Evolutionary conservation across 768 basidiomycete species (phyloP), one percentile per base, ranked within the genome.

Genomic region (Rhodotorula sphaerocarpa): DNA sequence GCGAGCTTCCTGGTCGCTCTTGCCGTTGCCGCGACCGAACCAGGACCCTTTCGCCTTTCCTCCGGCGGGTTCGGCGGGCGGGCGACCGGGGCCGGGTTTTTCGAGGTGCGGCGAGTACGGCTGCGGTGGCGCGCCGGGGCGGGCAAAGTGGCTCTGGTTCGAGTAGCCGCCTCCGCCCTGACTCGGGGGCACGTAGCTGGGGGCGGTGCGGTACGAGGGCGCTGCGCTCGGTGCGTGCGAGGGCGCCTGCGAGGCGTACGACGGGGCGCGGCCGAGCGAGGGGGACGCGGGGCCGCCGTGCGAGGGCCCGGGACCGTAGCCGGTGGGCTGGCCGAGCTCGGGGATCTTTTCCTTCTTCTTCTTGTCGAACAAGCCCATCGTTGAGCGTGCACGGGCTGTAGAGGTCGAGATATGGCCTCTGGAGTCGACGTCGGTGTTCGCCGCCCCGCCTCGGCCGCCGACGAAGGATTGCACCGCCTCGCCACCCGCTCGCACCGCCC

Each of bases 331-430:
- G 20, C 46, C 62, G 28, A 66, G 50, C 10, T 71, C 70, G 31
- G 70, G 70, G 42, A 71, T 71, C 42, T 61, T 33, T 21, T 63
- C 65, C 50, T 67, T 58, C 65, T 71, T 68, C 62, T 64, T 64
- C 48, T 47, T 51, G 59, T 48, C 47, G 44, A 70, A 70, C 11
- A 70, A 52, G 7, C 69, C 69, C 69, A 70, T 70, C 16, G 12
- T 33, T 16, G 36, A 39, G 36, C 36, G 36, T 39, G 9, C 10
- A 9, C 10, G 9, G 16, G 36, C 16, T 39, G 9, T 9, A 16
- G 36, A 39, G 36, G 36, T n/a, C n/a, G n/a, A n/a, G n/a, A n/a
- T n/a, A n/a, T n/a, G n/a, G n/a, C n/a, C n/a, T n/a, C n/a, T n/a
- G n/a, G n/a, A n/a, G n/a, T n/a, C n/a, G n/a, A n/a, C n/a, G n/a